Evolutionary conservation across 306 rosid species (phyloP).

Genomic region (Prinsepia uniflora): DNA sequence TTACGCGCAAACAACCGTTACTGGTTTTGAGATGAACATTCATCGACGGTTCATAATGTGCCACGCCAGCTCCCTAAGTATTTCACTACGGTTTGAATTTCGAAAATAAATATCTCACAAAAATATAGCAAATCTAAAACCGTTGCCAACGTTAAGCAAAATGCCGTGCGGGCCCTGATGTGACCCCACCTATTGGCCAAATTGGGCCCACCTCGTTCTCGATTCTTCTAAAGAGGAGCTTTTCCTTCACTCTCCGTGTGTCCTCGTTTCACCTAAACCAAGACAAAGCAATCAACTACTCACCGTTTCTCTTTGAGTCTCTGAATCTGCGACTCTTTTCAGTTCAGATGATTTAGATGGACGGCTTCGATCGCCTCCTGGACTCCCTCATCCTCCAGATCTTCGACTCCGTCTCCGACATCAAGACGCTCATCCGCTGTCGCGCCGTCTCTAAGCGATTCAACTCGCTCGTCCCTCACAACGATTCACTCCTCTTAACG

Average conservation of each 20-base stretch:
- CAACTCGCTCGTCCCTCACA: conserved; percentile 45
- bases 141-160: not conserved
- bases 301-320: not conserved
- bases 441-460: conserved; percentile 41
- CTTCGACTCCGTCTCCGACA: conserved; percentile 43
- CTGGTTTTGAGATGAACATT: not conserved
- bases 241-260: too few species aligned
- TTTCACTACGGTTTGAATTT: too few species aligned
- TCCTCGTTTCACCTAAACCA: not conserved
- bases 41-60: not conserved
- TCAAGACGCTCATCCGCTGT: conserved; percentile 44
- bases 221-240: not conserved
- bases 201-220: not conserved
- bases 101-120: not conserved
- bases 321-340: not conserved
- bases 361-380: conserved; percentile 40
- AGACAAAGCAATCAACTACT: not conserved
- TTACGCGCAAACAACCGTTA: not conserved
- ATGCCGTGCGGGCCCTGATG: not conserved
- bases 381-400: conserved; percentile 42
- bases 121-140: not conserved
- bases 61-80: not conserved
- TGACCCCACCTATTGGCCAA: not conserved
- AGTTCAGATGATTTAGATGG: conserved; percentile 4
- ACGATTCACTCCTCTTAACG: conserved; percentile 34